Base-by-base conservation (phyloP, 2,329 filamentous ascomycete species). In the Cladophialophora chaetospira region DNA sequence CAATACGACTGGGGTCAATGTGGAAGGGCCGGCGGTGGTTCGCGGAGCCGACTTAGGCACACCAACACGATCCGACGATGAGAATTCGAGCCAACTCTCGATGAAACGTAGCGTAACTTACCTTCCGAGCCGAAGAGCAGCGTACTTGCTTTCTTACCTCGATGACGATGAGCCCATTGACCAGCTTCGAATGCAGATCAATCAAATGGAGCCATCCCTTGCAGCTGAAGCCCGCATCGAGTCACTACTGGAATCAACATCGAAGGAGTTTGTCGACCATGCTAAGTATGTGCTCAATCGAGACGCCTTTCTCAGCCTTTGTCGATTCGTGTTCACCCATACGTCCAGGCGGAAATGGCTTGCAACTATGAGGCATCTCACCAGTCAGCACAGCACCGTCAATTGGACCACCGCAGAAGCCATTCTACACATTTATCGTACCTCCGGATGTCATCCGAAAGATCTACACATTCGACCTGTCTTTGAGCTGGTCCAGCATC, bases 401-500 rank as follows among this genome's bases (percentile, higher is more conserved):
- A 45, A 58, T 19, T 58, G 55, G 55, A 15, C 44, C 8, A 49
- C 33, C 10, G 49, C 49, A 5, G 50, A 58, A 45, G 55, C 50
- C n/a, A 42, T 53, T 9, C 50, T 53, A n/a, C 31, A 44, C 44
- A 29, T 21, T 6, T 31, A 43, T 38, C 44, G 21, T 2, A 31
- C 26, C 25, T 38, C 42, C 9, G 29, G 36, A 13, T 11, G 28
- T 17, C n/a, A 43, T 11, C 19, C 17, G 11, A 31, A 29, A n/a
- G 25, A 29, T 26, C 43, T 53, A 19, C 15, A 43, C 26, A 36
- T 44, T 19, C 40, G n/a, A 21, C 60, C 60, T 5, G 57, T 60
- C n/a, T 50, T 55, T 26, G 38, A 53, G 25, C 53, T 62, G n/a
- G 25, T 60, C 19, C 35, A 49, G 33, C 50, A 60, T 55, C 46